Conservation (phyloP, 225 moss, liverwort and hornwort species). For the Ulota crispa region DNA sequence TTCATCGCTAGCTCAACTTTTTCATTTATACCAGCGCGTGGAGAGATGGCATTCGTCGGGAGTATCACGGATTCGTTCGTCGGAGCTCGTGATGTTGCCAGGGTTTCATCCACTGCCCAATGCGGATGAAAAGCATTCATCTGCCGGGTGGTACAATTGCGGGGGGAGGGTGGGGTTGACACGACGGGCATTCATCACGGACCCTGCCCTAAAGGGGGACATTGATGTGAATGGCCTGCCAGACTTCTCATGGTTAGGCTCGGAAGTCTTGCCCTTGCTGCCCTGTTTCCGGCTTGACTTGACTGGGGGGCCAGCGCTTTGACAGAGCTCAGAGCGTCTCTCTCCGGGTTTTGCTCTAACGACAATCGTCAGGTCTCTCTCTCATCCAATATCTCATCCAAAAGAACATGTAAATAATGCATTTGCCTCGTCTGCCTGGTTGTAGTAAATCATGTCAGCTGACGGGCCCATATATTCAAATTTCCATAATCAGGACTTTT, state of each 20-base stretch:
- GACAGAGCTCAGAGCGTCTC: too few species aligned
- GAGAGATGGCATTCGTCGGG: background rate
- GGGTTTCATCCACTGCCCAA: background rate
- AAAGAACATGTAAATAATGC: too few species aligned
- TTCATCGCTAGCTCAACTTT: background rate
- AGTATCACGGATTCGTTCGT: background rate
- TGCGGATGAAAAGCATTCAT: background rate
- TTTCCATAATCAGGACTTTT: too few species aligned
- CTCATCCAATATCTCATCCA: too few species aligned
- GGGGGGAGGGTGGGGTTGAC: slow-evolving; percentile 44
- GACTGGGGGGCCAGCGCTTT: too few species aligned
- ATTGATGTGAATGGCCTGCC: slow-evolving; percentile 32
- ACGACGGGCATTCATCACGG: slow-evolving; percentile 41
- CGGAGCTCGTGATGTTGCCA: background rate
- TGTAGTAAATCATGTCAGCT: too few species aligned
- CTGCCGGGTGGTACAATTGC: background rate
- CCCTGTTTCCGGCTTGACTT: too few species aligned
- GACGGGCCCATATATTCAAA: too few species aligned
- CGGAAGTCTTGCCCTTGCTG: background rate
- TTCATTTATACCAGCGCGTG: too few species aligned
- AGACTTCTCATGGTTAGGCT: slow-evolving; percentile 1
- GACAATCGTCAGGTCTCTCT: too few species aligned
- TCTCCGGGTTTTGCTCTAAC: too few species aligned
- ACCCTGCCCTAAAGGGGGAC: slow-evolving; percentile 22
- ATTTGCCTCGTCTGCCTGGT: too few species aligned